Percentiles rank a stretch among this genome's conserved stretches.
phyloP scores from a whole-genome alignment of 306 rosid species.

The Begonia fuchsioides region DNA sequence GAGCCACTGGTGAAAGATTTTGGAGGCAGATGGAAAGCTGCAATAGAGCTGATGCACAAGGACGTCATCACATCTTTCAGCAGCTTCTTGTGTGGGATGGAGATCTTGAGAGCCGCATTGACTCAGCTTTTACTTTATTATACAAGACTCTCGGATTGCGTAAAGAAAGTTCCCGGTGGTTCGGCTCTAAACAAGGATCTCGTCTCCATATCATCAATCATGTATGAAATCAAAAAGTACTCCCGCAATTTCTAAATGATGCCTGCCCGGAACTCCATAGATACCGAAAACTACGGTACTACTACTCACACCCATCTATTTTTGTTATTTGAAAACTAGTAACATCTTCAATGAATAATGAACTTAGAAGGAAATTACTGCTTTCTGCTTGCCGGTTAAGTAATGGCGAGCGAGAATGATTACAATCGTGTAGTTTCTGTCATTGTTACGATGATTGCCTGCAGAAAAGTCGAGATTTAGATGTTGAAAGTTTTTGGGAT shows the following conservation, averaged over 20 bases:
- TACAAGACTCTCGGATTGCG: conserved; percentile 86
- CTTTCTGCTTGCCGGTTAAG: no score
- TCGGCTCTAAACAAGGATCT: conserved; percentile 82
- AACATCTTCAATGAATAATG: no score
- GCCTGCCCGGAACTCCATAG: no score
- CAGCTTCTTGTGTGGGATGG: conserved; percentile 97
- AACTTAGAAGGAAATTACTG: no score
- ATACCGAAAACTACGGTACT: no score
- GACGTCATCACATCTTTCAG: conserved; percentile 97
- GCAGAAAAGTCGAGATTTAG: no score
- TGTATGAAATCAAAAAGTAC: conserved; percentile 91
- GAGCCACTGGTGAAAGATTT: conserved; percentile 96
- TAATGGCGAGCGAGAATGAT: no score
- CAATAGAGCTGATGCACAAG: conserved; percentile 97
- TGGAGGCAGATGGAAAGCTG: conserved; percentile 90
- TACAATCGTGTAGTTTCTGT: no score
- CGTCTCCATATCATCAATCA: conserved; percentile 72
- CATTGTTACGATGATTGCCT: no score
- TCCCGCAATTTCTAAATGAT: conserved; percentile 67
- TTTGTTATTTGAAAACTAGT: no score
- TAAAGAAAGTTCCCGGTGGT: conserved; percentile 69
- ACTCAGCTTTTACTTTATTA: conserved; percentile 83
- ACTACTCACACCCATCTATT: no score
- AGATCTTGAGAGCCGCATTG: conserved; percentile 71
- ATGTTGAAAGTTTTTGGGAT: no score